phyloP scores from a whole-genome alignment of 2,329 filamentous ascomycete species.

The Allantophomopsis lycopodina region DNA sequence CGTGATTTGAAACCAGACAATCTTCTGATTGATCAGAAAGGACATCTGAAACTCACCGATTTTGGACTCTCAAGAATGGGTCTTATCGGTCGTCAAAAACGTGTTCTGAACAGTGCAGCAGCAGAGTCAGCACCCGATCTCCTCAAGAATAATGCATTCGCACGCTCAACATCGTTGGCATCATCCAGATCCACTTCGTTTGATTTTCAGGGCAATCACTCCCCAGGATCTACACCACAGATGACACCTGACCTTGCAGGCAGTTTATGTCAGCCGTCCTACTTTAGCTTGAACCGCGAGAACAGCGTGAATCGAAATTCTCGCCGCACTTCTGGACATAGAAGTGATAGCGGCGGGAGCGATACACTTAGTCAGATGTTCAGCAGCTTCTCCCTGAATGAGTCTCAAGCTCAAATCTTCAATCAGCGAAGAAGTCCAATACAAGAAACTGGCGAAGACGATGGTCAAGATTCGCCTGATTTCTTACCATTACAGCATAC shows the following conservation, averaged over 20 bases:
- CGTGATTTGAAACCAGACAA: conserved; percentile 96
- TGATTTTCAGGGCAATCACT: conserved; percentile 69
- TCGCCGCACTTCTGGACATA: conserved; percentile 61
- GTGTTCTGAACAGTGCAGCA: conserved; percentile 62
- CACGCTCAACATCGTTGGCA: conserved; percentile 67
- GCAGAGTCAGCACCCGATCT: conserved; percentile 83
- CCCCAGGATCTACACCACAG: conserved; percentile 72
- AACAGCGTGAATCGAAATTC: conserved; percentile 43
- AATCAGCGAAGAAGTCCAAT: conserved; percentile 42
- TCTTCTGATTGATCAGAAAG: conserved; percentile 89
- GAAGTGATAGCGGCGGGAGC: conserved; percentile 87
- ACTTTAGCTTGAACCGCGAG: conserved; percentile 67
- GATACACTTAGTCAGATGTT: conserved; percentile 77
- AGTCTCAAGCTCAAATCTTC: conserved; percentile 27
- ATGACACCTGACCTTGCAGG: conserved; percentile 65
- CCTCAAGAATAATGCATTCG: conserved; percentile 84
- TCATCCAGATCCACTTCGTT: conserved; percentile 92
- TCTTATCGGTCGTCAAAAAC: conserved; percentile 88
- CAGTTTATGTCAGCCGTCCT: conserved; percentile 73
- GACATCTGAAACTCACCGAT: conserved; percentile 92
- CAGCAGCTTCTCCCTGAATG: conserved; percentile 61
- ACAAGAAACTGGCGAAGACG: conserved; percentile 63
- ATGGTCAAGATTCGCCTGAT: conserved; percentile 66
- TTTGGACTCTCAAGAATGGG: conserved; percentile 97
- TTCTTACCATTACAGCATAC: conserved; percentile 48